phyloP scores from a whole-genome alignment of 495 filamentous ascomycete species.

The Hyaloscypha finlandica region DNA sequence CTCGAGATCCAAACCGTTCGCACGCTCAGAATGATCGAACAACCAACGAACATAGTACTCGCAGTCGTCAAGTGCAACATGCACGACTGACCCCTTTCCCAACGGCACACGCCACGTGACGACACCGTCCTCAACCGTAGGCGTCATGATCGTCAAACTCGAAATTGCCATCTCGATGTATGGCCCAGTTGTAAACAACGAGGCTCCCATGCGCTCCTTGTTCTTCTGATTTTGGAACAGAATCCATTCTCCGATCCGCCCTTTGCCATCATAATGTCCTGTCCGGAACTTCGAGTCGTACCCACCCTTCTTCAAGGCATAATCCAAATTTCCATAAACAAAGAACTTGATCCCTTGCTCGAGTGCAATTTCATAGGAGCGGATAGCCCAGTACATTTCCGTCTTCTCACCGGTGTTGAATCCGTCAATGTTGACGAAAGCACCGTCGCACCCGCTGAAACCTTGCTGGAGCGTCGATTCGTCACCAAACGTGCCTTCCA shows the following conservation, averaged over 20 bases:
- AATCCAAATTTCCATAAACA: constrained; percentile 53
- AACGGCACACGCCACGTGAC: constrained; percentile 49
- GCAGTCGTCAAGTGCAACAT: constrained; percentile 54
- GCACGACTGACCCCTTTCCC: constrained; percentile 44
- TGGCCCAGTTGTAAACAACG: constrained; percentile 53
- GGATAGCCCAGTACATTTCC: constrained; percentile 57
- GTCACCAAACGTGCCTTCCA: constrained; percentile 48
- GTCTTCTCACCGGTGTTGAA: constrained; percentile 54
- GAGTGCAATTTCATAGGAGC: constrained; percentile 55
- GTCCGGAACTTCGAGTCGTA: constrained; percentile 47
- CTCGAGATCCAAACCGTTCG: constrained; percentile 53
- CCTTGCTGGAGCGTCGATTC: constrained; percentile 45
- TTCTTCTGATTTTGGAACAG: constrained; percentile 40
- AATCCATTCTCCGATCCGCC: constrained; percentile 54
- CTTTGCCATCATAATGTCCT: constrained; percentile 59
- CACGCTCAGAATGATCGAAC: constrained; percentile 50
- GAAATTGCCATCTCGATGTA: constrained; percentile 55
- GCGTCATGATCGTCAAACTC: constrained; percentile 38
- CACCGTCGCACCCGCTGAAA: constrained; percentile 47
- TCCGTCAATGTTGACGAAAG: constrained; percentile 57
- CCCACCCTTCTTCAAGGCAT: constrained; percentile 45
- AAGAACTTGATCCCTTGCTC: constrained; percentile 53
- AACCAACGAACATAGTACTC: constrained; percentile 57
- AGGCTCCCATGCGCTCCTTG: constrained; percentile 45
- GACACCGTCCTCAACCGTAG: constrained; percentile 42